These are phyloP conservation scores for Cladophialophora carrionii DNA, from an alignment of 2,329 filamentous ascomycete genomes.

Conservation along the genomic window DNA sequence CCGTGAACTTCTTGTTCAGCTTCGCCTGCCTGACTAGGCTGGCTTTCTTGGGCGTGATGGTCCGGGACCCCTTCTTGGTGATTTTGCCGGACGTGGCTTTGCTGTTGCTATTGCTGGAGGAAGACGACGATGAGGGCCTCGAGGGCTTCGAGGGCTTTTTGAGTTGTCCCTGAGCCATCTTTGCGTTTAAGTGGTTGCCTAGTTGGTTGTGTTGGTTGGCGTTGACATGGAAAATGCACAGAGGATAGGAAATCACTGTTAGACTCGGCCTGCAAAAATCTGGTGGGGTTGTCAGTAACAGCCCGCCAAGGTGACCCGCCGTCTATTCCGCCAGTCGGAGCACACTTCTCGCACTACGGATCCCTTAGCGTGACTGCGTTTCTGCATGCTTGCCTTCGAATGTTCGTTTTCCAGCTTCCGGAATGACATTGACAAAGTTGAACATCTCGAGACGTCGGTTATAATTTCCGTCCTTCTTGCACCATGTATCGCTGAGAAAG, in stretches of 20 bases:
- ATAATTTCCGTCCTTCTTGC: neutral
- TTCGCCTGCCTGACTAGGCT: conserved; percentile 63
- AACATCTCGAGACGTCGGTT: neutral
- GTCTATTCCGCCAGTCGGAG: neutral
- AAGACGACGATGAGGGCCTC: conserved; percentile 20
- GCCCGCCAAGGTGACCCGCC: neutral
- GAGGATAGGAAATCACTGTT: neutral
- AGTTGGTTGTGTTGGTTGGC: too few species aligned
- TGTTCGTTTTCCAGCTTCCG: neutral
- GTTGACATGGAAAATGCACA: too few species aligned
- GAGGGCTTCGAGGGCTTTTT: conserved; percentile 31
- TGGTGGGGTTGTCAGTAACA: neutral
- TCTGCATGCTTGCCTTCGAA: neutral
- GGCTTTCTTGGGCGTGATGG: conserved; percentile 69
- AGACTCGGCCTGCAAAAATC: neutral
- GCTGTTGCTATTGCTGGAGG: neutral
- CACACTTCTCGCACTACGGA: neutral
- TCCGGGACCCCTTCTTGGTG: conserved; percentile 62
- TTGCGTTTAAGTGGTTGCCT: too few species aligned
- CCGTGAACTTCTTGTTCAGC: conserved; percentile 68
- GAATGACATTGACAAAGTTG: neutral
- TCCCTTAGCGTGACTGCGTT: neutral
- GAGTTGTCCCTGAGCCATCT: conserved; percentile 37
- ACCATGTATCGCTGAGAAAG: neutral
- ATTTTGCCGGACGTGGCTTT: conserved; percentile 43